Evolutionary conservation across 495 filamentous ascomycete species (phyloP).

Genomic region (Aspergillus homomorphus): DNA sequence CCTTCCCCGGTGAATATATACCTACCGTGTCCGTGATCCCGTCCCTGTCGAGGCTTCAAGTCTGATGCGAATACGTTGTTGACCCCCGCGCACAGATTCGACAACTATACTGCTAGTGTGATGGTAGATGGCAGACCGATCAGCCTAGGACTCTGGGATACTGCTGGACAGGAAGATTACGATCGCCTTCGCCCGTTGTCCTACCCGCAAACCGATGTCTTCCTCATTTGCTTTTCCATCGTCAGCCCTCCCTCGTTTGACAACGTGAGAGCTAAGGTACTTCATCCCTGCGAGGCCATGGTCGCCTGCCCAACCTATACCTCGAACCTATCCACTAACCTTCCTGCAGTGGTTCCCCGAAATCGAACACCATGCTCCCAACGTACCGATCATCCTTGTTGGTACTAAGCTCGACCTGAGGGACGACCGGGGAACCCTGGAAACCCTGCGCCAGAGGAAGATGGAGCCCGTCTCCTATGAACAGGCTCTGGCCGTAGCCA

Average conservation of each 20-base stretch:
- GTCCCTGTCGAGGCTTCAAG: slow-evolving; percentile 6
- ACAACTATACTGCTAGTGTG: slow-evolving; percentile 98
- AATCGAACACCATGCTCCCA: slow-evolving; percentile 93
- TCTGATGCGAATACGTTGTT: slow-evolving; percentile 15
- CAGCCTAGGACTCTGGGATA: slow-evolving; percentile 97
- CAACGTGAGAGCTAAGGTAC: slow-evolving; percentile 93
- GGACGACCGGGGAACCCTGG: slow-evolving; percentile 78
- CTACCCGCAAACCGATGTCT: slow-evolving; percentile 97
- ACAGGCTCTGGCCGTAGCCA: slow-evolving; percentile 76
- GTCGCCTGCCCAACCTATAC: not conserved
- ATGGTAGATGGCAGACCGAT: slow-evolving; percentile 98
- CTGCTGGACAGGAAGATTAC: slow-evolving; percentile 97
- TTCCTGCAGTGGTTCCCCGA: slow-evolving; percentile 82
- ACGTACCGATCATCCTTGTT: slow-evolving; percentile 93
- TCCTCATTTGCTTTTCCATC: slow-evolving; percentile 97
- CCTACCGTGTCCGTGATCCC: slow-evolving; percentile 82
- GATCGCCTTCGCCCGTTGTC: slow-evolving; percentile 92
- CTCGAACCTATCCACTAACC: slow-evolving; percentile 9
- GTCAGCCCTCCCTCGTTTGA: slow-evolving; percentile 96
- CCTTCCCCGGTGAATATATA: slow-evolving; percentile 98
- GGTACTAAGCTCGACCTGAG: slow-evolving; percentile 96
- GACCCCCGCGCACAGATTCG: slow-evolving; percentile 63
- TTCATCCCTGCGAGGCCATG: slow-evolving; percentile 14
- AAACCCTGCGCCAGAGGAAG: slow-evolving; percentile 74
- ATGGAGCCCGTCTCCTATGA: slow-evolving; percentile 93